Conservation (phyloP, 495 filamentous ascomycete genomes). For the Penicillium malachiteum region DNA sequence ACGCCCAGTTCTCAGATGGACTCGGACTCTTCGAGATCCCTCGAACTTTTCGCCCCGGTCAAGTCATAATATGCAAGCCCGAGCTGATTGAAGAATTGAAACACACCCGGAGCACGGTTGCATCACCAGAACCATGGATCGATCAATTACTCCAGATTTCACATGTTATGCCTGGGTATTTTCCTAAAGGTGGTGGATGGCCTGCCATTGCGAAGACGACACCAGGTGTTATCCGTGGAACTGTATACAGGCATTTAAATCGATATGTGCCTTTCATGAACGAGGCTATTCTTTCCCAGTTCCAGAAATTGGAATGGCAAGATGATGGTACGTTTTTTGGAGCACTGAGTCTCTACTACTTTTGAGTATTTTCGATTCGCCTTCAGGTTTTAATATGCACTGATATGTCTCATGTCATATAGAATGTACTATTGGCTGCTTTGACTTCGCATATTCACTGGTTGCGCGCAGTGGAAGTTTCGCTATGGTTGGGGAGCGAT, state of each 20-base stretch:
- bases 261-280: constrained; percentile 23
- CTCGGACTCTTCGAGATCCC: constrained; percentile 25
- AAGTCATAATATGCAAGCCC: constrained; percentile 22
- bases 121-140: constrained; percentile 29
- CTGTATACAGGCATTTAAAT: constrained; percentile 19
- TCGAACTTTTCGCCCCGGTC: constrained; percentile 27
- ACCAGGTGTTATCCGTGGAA: constrained; percentile 24
- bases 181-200: constrained; percentile 22
- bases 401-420: neutral
- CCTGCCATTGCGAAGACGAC: constrained; percentile 27
- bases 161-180: constrained; percentile 30
- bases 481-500: constrained; percentile 20
- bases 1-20: constrained; percentile 10
- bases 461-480: constrained; percentile 27
- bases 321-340: constrained; percentile 12
- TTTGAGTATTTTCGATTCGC: neutral
- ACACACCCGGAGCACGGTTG: constrained; percentile 12
- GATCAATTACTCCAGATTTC: constrained; percentile 30
- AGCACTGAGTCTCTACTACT: no score
- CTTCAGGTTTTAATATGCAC: neutral
- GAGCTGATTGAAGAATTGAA: constrained; percentile 24
- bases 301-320: constrained; percentile 6
- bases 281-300: constrained; percentile 20
- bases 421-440: constrained; percentile 22
- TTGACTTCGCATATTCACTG: constrained; percentile 27